Evolutionary conservation across 768 basidiomycete genomes (phyloP), one percentile per base, ranked within the genome.

Genomic region (Multifurca ochricompacta): DNA sequence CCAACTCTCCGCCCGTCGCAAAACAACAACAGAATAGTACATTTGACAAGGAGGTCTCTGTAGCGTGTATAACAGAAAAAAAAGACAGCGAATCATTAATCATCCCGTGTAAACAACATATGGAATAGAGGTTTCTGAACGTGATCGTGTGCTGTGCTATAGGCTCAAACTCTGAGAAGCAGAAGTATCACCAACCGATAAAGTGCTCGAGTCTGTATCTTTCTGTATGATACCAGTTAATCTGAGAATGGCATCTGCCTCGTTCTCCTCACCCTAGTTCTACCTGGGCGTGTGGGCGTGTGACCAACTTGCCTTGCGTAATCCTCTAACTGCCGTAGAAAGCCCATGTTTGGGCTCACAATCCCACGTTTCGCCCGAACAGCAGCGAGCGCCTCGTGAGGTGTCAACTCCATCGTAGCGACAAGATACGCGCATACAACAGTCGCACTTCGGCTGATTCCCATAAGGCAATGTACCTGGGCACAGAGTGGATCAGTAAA

Each of bases 401-500:
- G 52, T 14, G 67, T 62, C 65, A 69, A 66, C 31, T 34, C 19
- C 35, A 30, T 57, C 27, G 65, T 59, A 4, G 62, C 67, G 48
- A 71, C 60, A 46, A 70, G 70, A 68, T 87, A 90, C 48, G 86
- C 88, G 59, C 84, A 84, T 3, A 89, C 80, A 37, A 89, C 77
- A 3, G 85, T 88, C 1, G 87, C 78, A 40, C 85, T 86, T 23
- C 88, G 77, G 60, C 84, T 87, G 50, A 89, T 75, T 36, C 88
- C 88, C 68, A 82, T 80, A 40, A 82, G 67, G 66, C 88, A 90
- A 66, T 91, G 88, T 13, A 90, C 84, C 85, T 88, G 27, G 28
- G n/a, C n/a, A 43, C 11, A 11, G 6, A 39, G 35, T 6, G 4
- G 4, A 13, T 36, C 13, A 9, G 36, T 46, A 23, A 14, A 30